Evolutionary conservation across 768 basidiomycete genomes (phyloP), one percentile per base, ranked within the genome.

Genomic region (Hemileccinum impolitum): DNA sequence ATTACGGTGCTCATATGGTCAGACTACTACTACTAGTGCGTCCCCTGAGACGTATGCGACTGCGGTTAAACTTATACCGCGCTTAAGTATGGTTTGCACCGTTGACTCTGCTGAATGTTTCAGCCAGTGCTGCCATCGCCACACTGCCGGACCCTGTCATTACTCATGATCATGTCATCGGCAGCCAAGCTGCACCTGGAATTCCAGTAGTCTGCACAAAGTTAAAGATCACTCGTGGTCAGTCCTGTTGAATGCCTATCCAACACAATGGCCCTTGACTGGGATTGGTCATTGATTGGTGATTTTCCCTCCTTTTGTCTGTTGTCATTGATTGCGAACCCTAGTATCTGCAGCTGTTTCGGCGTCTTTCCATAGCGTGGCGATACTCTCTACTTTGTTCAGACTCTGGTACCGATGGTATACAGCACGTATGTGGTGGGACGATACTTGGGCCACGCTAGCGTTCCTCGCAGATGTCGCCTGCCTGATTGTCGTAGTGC

Each of bases 341-440:
- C 19, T 25, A 6, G 11, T 14, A n/a, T 43, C 28, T 12, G 6
- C 31, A 64, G 64, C 40, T 14, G 28, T 58, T 19, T 43, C 58
- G 3, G 40, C 18, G 4, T 53, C 56, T 26, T 56, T 64, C 34
- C 64, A 66, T 23, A 17, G 55, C 11, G 40, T 53, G 12, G 58
- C 62, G 2, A 55, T 66, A 36, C 30, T 55, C 21, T 53, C 39
- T 1, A 62, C 62, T 10, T 6, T 59, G 15, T 65, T 65, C 39
- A 54, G 63, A 26, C 52, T 64, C 30, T 53, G 52, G 50, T 67
- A 55, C 32, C 40, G 47, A 41, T 59, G 48, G 52, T 36, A 51
- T 34, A 59, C 31, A 11, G 32, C 23, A 6, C 59, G 38, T 5
- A n/a, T 64, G 48, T 63, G 64, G 63, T 65, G 64, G 57, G 65